A percentile compares a stretch with the other conserved stretches of the same genome.
These are phyloP conservation scores for Botrytis hyacinthi DNA, from an alignment of 2,329 filamentous ascomycete genomes.

Conservation along the genomic window DNA sequence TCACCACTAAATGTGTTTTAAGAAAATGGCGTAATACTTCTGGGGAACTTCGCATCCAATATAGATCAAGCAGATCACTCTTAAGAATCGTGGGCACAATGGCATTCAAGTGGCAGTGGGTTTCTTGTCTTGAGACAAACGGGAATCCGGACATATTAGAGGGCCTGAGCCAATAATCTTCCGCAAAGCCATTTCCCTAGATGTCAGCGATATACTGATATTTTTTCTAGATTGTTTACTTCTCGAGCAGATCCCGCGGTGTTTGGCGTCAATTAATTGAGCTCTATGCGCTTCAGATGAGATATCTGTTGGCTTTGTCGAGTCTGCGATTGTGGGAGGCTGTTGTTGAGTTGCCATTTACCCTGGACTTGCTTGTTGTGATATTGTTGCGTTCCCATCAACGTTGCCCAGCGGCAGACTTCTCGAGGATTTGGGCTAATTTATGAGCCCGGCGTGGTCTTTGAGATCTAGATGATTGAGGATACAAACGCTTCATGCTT, in stretches of 20 bases:
- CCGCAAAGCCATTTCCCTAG: not conserved
- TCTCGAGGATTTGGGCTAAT: not conserved
- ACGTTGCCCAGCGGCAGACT: not conserved
- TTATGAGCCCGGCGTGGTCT: not conserved
- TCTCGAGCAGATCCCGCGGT: not conserved
- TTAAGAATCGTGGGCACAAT: not conserved
- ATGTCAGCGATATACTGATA: not conserved
- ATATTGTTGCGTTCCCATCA: not conserved
- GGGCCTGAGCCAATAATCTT: not conserved
- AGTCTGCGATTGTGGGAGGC: not conserved
- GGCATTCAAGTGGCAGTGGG: not conserved
- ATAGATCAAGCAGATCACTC: not conserved
- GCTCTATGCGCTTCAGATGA: not conserved
- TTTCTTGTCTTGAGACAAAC: not conserved
- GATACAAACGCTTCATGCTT: not conserved
- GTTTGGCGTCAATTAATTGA: not conserved
- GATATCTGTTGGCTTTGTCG: not conserved
- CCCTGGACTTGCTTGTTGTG: not conserved
- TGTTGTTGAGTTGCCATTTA: not conserved
- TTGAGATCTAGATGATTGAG: not conserved
- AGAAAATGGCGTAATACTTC: not conserved
- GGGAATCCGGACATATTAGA: not conserved
- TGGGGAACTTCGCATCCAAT: not conserved
- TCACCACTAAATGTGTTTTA: not conserved
- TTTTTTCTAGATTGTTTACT: not conserved